These are phyloP conservation scores for Epichloe typhina DNA, from an alignment of 2,329 filamentous ascomycete genomes.

Conservation along the genomic window DNA sequence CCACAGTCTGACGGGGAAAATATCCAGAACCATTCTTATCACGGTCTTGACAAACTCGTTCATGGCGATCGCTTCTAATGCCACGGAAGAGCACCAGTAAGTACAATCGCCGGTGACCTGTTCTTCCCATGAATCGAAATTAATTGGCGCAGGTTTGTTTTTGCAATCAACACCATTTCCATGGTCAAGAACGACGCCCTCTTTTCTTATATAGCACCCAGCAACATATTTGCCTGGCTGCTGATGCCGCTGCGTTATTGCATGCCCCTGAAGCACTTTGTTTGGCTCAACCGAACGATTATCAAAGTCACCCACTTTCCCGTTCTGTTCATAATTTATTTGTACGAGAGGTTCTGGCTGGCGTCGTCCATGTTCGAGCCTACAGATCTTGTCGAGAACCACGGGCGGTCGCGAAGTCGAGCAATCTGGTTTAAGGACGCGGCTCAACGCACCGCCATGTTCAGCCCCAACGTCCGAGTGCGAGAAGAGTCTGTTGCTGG, in stretches of 20 bases:
- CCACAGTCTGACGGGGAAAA: background rate
- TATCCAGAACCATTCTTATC: conserved; percentile 64
- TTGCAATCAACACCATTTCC: conserved; percentile 92
- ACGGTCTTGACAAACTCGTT: conserved; percentile 95
- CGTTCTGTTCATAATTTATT: conserved; percentile 70
- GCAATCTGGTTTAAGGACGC: conserved; percentile 46
- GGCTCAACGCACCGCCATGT: conserved; percentile 45
- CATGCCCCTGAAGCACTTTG: conserved; percentile 68
- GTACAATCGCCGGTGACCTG: conserved; percentile 10
- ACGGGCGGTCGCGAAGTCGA: conserved; percentile 35
- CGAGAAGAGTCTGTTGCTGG: conserved; percentile 81
- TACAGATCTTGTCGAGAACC: conserved; percentile 71
- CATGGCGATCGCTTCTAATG: conserved; percentile 87
- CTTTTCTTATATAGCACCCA: conserved; percentile 85
- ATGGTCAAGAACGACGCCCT: conserved; percentile 98
- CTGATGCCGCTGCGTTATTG: conserved; percentile 70
- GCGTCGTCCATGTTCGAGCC: conserved; percentile 66
- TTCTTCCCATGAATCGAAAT: conserved; percentile 5
- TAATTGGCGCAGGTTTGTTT: conserved; percentile 49
- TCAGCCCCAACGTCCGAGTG: conserved; percentile 59
- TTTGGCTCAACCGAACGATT: conserved; percentile 74
- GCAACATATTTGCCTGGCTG: conserved; percentile 84
- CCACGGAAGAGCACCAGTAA: conserved; percentile 74
- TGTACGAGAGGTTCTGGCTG: conserved; percentile 74
- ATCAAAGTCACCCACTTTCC: conserved; percentile 90